Evolutionary conservation across 441 rosid species (phyloP), one percentile per base, ranked within the genome.

Genomic region (Erodium trifolium): DNA sequence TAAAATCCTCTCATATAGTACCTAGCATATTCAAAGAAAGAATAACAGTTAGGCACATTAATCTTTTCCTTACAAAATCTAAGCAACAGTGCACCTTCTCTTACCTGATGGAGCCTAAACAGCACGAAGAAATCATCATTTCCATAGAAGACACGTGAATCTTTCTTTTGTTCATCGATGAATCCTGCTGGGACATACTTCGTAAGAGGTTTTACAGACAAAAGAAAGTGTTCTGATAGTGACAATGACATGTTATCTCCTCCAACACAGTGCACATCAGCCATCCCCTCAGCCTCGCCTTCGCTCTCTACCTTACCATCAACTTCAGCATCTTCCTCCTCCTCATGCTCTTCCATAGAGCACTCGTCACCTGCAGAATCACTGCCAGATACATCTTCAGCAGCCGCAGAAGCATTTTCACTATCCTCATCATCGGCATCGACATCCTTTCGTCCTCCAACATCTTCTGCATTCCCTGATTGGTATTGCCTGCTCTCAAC

Each of bases 21-120:
- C 84, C 99, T 95, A 2, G 13, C 13, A 59, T 18, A 19, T 49
- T 13, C 34, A 59, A 9, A 59, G 62, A 55, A 59, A 57, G 11
- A 59, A 59, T 7, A 5, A 19, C 8, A 12, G 11, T 23, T 18
- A 18, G 10, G 31, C 64, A 8, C 11, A 10, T 59, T 18, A 19
- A 59, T 18, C 31, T 59, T 18, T 10, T 18, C 16, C 27, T 37
- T 37, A 2, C 6, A 37, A 31, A 31, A 31, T 31, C 34, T 31
- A 31, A 31, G 34, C 34, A 13, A 0, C 4, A 9, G 13, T 59
- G 64, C 34, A 31, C 3, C 34, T 18, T 8, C 12, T 72, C 78
- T 82, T 84, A 92, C 99, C 74, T 88, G 99, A 78, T 95, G 99
- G 84, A 95, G 99, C 84, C 98, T 85, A 69, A 92, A 86, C 68